These are phyloP conservation scores for Jatropha multifida DNA, from an alignment of 441 rosid species.

Conservation along the genomic window DNA sequence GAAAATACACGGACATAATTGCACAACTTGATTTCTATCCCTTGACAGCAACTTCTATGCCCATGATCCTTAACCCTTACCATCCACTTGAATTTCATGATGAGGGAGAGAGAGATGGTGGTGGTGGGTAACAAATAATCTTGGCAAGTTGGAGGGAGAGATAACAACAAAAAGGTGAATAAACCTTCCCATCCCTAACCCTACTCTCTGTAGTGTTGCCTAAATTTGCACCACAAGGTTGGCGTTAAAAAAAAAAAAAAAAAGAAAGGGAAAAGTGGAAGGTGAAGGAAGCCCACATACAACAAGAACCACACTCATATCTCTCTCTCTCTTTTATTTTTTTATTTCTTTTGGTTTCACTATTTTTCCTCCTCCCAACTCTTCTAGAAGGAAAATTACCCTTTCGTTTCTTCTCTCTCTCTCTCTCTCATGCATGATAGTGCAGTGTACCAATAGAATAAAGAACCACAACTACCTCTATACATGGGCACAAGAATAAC, in stretches of 20 bases:
- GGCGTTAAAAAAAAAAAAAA: background rate
- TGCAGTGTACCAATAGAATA: slow-evolving; percentile 45
- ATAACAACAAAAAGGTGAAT: slow-evolving; percentile 42
- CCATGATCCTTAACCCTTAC: slow-evolving; percentile 39
- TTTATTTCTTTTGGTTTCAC: background rate
- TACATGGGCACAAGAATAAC: slow-evolving; percentile 31
- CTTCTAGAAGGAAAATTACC: slow-evolving; percentile 51
- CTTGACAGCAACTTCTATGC: slow-evolving; percentile 28
- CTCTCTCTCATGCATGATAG: slow-evolving; percentile 38
- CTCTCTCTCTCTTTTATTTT: background rate
- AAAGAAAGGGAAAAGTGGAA: slow-evolving; percentile 36
- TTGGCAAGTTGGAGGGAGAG: slow-evolving; percentile 24
- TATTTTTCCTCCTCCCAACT: slow-evolving; percentile 32
- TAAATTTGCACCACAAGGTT: slow-evolving; percentile 54
- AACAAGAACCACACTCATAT: slow-evolving; percentile 47
- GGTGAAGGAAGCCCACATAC: slow-evolving; percentile 73
- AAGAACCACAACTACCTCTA: slow-evolving; percentile 47
- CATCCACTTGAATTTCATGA: slow-evolving; percentile 43
- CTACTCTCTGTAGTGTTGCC: slow-evolving; percentile 25
- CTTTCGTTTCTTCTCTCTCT: slow-evolving; percentile 20
- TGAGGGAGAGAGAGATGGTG: slow-evolving; percentile 25
- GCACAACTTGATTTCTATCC: slow-evolving; percentile 27
- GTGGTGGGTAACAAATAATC: slow-evolving; percentile 34
- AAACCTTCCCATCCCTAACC: slow-evolving; percentile 30
- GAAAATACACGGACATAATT: slow-evolving; percentile 25